These are phyloP conservation scores for Colletotrichum sidae DNA, from an alignment of 2,329 filamentous ascomycete species.

Conservation along the genomic window DNA sequence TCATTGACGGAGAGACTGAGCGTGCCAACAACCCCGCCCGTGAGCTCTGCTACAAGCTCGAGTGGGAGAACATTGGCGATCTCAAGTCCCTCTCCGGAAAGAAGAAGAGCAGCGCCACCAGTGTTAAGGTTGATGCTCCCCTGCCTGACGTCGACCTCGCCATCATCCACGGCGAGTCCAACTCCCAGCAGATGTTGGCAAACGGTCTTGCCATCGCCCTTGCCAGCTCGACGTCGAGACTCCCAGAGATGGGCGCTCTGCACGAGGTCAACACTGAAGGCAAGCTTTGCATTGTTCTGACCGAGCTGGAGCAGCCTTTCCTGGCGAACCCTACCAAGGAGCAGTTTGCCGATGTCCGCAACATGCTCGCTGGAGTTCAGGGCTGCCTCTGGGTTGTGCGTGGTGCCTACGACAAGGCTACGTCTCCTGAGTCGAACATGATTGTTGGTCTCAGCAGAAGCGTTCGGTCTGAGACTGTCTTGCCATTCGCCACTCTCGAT, in stretches of 20 bases:
- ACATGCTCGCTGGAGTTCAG: slow-evolving; percentile 47
- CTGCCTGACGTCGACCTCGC: slow-evolving; percentile 35
- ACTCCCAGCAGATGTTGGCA: slow-evolving; percentile 36
- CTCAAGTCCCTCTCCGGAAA: slow-evolving; percentile 32
- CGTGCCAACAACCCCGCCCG: slow-evolving; percentile 31
- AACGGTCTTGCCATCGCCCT: slow-evolving; percentile 33
- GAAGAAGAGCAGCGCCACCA: slow-evolving; percentile 24
- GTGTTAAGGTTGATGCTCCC: slow-evolving; percentile 32
- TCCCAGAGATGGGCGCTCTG: slow-evolving; percentile 39
- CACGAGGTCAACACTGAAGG: slow-evolving; percentile 41
- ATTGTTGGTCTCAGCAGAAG: slow-evolving; percentile 58
- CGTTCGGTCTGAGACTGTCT: slow-evolving; percentile 58
- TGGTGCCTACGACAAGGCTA: slow-evolving; percentile 51
- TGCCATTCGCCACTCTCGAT: slow-evolving; percentile 58
- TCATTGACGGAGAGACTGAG: slow-evolving; percentile 38
- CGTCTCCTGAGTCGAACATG: slow-evolving; percentile 56
- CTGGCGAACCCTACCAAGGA: slow-evolving; percentile 52
- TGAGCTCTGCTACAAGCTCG: slow-evolving; percentile 42
- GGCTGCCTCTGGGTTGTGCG: slow-evolving; percentile 55
- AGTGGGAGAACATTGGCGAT: slow-evolving; percentile 39
- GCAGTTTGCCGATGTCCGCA: slow-evolving; percentile 53
- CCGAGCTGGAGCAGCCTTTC: slow-evolving; percentile 57
- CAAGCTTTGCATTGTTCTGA: slow-evolving; percentile 53
- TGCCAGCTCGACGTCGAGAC: slow-evolving; percentile 35
- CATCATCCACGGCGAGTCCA: slow-evolving; percentile 38